Conservation (phyloP, 1,284 basidiomycete species). For the Kwoniella shivajii region DNA sequence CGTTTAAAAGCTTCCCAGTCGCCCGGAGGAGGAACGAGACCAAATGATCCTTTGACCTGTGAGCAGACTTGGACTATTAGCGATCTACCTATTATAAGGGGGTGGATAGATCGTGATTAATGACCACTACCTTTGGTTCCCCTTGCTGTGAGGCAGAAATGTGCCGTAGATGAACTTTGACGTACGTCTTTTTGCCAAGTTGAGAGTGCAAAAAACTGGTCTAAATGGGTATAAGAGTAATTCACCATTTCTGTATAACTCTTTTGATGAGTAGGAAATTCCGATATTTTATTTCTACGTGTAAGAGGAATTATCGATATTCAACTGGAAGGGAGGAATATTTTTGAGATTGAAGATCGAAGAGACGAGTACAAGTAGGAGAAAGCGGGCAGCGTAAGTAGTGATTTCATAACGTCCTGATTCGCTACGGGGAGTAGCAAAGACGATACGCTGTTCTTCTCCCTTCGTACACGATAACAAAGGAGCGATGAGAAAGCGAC, state of each 20-base stretch:
- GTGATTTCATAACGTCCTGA: neutral
- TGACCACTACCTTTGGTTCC: neutral
- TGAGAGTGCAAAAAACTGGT: slow-evolving; percentile 31
- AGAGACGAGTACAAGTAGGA: no score
- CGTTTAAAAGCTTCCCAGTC: slow-evolving; percentile 29
- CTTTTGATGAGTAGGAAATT: no score
- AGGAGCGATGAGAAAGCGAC: no score
- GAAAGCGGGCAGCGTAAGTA: no score
- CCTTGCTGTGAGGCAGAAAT: neutral
- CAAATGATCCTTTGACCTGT: slow-evolving; percentile 35
- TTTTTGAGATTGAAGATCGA: neutral
- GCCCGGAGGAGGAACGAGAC: slow-evolving; percentile 18
- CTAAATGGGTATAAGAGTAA: slow-evolving; percentile 29
- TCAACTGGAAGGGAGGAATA: no score
- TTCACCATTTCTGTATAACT: slow-evolving; percentile 1
- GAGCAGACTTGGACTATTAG: neutral
- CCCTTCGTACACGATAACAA: no score
- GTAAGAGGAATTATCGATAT: no score
- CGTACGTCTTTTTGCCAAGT: slow-evolving; percentile 37
- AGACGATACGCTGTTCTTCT: no score
- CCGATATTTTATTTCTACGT: no score
- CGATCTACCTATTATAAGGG: no score
- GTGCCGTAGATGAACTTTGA: neutral
- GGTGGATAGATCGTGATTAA: no score
- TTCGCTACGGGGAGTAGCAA: no score